Conservation (phyloP, 1,139 yeast species). For the Geotrichum phurueaensis region DNA sequence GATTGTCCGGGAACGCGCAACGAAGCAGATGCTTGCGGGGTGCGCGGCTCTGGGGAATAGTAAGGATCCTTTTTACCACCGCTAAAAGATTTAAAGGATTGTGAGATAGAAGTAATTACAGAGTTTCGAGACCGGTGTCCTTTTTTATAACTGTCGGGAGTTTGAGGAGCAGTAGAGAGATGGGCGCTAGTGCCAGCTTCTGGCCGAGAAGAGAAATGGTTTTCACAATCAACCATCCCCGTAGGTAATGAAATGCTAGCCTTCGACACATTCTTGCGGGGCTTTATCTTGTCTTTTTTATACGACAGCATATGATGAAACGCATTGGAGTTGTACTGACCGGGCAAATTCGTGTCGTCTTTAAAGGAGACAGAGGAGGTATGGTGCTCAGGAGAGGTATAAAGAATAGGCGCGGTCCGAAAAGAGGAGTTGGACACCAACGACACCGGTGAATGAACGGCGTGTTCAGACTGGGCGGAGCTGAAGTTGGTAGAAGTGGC, state of each 20-base stretch:
- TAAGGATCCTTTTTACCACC: slow-evolving; percentile 5
- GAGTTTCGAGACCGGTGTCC: slow-evolving; percentile 15
- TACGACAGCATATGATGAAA: slow-evolving; percentile 23
- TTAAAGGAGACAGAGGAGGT: slow-evolving; percentile 9
- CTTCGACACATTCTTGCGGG: slow-evolving; percentile 24
- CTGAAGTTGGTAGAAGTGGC: slow-evolving; percentile 3
- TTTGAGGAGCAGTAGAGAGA: neutral
- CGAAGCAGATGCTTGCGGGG: slow-evolving; percentile 2
- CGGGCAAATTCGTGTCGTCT: slow-evolving; percentile 13
- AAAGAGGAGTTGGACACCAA: slow-evolving; percentile 7
- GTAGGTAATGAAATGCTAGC: slow-evolving; percentile 27
- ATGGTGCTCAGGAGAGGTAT: slow-evolving; percentile 1
- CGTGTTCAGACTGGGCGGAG: neutral
- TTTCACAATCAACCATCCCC: slow-evolving; percentile 23
- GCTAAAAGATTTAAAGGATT: slow-evolving; percentile 12
- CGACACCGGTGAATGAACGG: slow-evolving; percentile 17
- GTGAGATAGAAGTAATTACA: slow-evolving; percentile 11
- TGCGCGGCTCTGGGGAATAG: slow-evolving; percentile 2
- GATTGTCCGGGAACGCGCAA: neutral
- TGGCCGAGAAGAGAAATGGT: slow-evolving; percentile 21
- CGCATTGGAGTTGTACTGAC: neutral
- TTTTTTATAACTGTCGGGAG: slow-evolving; percentile 3
- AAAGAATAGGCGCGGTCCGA: slow-evolving; percentile 3
- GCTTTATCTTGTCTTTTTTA: slow-evolving; percentile 23
- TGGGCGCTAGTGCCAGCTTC: slow-evolving; percentile 11